Evolutionary conservation across 2,329 filamentous ascomycete genomes (phyloP).

Genomic region (Plectosphaerella cucumerina): DNA sequence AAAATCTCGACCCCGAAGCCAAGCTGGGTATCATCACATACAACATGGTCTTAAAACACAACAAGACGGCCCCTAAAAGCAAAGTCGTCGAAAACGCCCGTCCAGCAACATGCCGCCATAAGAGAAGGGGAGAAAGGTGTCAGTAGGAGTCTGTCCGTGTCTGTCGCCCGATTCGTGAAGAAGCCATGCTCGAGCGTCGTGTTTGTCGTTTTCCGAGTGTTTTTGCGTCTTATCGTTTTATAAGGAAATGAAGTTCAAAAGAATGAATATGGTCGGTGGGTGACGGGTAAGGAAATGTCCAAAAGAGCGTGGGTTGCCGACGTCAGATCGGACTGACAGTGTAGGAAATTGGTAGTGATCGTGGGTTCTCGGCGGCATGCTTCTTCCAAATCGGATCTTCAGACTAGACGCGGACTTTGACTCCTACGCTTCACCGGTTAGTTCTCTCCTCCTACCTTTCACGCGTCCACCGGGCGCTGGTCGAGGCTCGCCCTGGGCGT

Average conservation of each 20-base stretch:
- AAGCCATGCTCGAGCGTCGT: conserved; percentile 6
- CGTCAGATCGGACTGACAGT: neutral
- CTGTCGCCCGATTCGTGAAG: neutral
- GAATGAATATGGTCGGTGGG: conserved; percentile 27
- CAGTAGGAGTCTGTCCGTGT: conserved; percentile 1
- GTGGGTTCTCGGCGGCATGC: conserved; percentile 10
- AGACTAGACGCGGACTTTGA: conserved; percentile 3
- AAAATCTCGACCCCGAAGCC: conserved; percentile 42
- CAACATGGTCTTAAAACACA: conserved; percentile 31
- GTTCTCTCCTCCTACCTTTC: conserved; percentile 1
- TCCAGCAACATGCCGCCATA: neutral
- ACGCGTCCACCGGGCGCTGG: conserved; percentile 14
- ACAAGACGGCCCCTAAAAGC: no score
- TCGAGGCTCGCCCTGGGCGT: conserved; percentile 52
- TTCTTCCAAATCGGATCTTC: neutral
- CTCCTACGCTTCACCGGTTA: conserved; percentile 1
- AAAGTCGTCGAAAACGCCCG: no score
- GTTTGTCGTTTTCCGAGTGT: conserved; percentile 9
- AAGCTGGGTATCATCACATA: conserved; percentile 40
- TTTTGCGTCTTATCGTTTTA: conserved; percentile 9
- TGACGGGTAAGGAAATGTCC: conserved; percentile 5
- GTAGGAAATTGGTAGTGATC: conserved; percentile 7
- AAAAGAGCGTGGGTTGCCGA: conserved; percentile 6
- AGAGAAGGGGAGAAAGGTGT: neutral
- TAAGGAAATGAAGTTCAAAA: conserved; percentile 22